Base-by-base conservation (phyloP, 805 yeast species). In the Starmerella stigmatis region DNA sequence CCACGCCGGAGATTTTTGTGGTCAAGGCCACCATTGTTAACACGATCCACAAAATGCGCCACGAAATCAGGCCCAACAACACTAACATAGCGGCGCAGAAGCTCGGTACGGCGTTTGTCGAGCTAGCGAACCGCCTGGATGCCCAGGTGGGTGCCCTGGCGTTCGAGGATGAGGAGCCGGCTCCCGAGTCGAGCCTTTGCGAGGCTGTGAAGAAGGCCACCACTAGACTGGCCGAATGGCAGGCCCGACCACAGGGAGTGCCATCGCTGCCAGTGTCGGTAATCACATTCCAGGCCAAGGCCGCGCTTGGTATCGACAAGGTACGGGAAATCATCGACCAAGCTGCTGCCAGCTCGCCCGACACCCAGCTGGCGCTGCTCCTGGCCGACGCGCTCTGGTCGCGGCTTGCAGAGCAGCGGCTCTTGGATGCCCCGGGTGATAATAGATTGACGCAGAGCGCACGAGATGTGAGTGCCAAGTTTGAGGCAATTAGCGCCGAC, bases 191-290 rank as follows among this genome's bases (percentile, higher is more conserved):
- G 15, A 42, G 46, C 20, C 30, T 44, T 6, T 15, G 38, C 17
- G 52, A 47, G 25, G 8, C 39, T 16, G 30, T 47, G 26, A 12
- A 23, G 11, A n/a, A 15, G 13, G 26, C 45, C 1, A 21, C 48
- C 3, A 4, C 33, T 4, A 17, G 36, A 21, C 45, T 50, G 3
- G 20, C 37, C 30, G 33, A 27, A 4, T 53, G 57, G 57, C 53
- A 53, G 40, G 30, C 43, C 6, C 30, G 48, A 17, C 47, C 51
- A 13, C 48, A 38, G 17, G 55, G 55, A 6, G 43, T 52, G 10
- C 55, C 57, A 1, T 12, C 50, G 13, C 27, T 49, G 16, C 48
- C 51, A 12, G 13, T 31, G 13, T 22, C 16, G 2, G 34, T 34
- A 4, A 31, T 51, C 20, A 25, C 32, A 21, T 19, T 16, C 10